Conservation (phyloP, 2,329 filamentous ascomycete species). For the Talaromyces sp. region DNA sequence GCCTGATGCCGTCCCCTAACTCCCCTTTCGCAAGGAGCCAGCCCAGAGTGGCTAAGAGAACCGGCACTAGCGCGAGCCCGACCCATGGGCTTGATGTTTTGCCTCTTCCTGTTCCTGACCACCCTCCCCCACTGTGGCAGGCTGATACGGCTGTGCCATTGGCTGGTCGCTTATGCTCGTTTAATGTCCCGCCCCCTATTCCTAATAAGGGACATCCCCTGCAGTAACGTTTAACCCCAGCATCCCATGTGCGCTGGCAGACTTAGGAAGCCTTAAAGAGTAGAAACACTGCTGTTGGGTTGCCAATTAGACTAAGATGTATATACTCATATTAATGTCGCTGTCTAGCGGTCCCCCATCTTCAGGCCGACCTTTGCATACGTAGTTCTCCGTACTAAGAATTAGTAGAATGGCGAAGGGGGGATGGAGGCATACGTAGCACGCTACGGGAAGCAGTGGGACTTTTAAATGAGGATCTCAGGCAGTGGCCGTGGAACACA, state of each 20-base stretch:
- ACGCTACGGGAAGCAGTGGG: neutral
- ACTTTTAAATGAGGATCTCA: neutral
- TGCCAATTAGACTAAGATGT: neutral
- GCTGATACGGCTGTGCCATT: neutral
- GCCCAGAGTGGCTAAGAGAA: neutral
- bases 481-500: neutral
- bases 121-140: neutral
- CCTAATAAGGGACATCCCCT: constrained; percentile 1
- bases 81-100: constrained; percentile 11
- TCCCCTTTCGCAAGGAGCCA: neutral
- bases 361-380: constrained; percentile 10
- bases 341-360: neutral
- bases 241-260: neutral
- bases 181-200: neutral
- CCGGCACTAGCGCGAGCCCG: neutral
- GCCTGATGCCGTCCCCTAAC: neutral
- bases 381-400: no score
- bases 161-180: neutral
- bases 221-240: neutral
- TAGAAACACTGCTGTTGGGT: neutral
- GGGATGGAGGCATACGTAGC: neutral
- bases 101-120: constrained; percentile 21
- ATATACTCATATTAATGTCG: neutral
- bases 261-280: neutral
- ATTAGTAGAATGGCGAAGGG: no score